Evolutionary conservation across 2,329 filamentous ascomycete species (phyloP), one percentile per base, ranked within the genome.

Genomic region (Waltergamsia citrina): DNA sequence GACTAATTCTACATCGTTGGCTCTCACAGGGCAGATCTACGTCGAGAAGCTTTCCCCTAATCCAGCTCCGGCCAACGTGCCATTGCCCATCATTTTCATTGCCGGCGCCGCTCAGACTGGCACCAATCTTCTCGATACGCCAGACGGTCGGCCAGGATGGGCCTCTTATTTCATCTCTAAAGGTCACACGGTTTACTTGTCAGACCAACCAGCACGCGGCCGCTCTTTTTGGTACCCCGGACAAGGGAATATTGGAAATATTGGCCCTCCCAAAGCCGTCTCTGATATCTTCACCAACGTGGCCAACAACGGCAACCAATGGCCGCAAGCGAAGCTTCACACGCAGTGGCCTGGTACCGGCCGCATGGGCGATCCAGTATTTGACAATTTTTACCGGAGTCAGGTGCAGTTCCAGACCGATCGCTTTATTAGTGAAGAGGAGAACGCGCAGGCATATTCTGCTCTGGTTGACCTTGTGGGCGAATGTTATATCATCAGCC

Each of bases 381-480:
- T 71, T 41, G 66, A 71, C 43, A 50, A 54, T 5, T 68, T 69
- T 43, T 65, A 64, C 28, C 32, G 36, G n/a, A 43, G 41, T 33
- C 41, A 43, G 34, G 28, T 43, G 22, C 41, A 40, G 27, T 31
- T 42, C 10, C 41, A 42, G 14, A 42, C 23, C 4, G 38, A 43
- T 24, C 41, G 41, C 29, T 43, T 43, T 29, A 31, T 43, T 11
- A 32, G 41, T 26, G 41, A 43, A 26, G 41, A 43, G 29, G 27
- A 40, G 11, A 43, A 43, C 24, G 41, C 41, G 8, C 36, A 34
- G 24, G 41, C 41, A 21, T 43, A 43, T 24, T 30, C 41, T 4
- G 41, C 41, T 22, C 34, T 43, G 10, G 41, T 42, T 20, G 41
- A 43, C 16, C 9, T 39, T 4, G 49, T 54, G 56, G 21, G 56